Base-by-base conservation (phyloP, 2,329 filamentous ascomycete species). In the Aaosphaeria pasadenensis region DNA sequence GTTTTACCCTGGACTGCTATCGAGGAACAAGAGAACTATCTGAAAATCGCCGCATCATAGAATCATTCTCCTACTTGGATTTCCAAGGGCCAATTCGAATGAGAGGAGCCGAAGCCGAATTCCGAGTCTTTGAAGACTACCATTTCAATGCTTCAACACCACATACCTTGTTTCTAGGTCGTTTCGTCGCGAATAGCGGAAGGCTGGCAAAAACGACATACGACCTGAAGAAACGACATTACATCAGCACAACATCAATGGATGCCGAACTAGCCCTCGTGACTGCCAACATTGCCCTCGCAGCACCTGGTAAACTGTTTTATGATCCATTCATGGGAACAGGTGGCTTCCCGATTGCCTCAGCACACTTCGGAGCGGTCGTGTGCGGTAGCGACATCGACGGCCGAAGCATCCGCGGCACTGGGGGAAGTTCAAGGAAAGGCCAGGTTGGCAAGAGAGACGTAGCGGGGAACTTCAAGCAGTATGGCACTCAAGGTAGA, bases 171-270 rank as follows among this genome's bases (percentile, higher is more conserved):
- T 87, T 87, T 63, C 79, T 97, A 29, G 90, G 89, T 7, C 83
- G 91, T 6, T 82, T 83, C 48, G 68, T 97, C 28, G 85, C 78
- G 2, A 74, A 74, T 9, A 86, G 88, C 2, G 81, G 81, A 3
- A 80, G 92, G 40, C 82, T 88, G 45, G 76, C 86, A 5, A 78
- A 89, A 31, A 75, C 81, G 33, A 87, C 80, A 28, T 95, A 91
- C 62, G 91, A 96, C 67, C 78, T 99, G 24, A 99, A 99, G 77
- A 96, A 95, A 71, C 79, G 94, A 30, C 80, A 81, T 36, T 99
- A 99, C 66, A 97, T 99, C 60, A 90, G 88, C 57, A 97, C 92
- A 0, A 99, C 94, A 0, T 94, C 89, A 41, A 97, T 99, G 94
- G 94, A 99, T 66, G 88, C 92, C 0, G 94, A 97, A 69, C 78